Base-by-base conservation (phyloP, 108 stramenopile species). In the Cylindrotheca fusiformis region DNA sequence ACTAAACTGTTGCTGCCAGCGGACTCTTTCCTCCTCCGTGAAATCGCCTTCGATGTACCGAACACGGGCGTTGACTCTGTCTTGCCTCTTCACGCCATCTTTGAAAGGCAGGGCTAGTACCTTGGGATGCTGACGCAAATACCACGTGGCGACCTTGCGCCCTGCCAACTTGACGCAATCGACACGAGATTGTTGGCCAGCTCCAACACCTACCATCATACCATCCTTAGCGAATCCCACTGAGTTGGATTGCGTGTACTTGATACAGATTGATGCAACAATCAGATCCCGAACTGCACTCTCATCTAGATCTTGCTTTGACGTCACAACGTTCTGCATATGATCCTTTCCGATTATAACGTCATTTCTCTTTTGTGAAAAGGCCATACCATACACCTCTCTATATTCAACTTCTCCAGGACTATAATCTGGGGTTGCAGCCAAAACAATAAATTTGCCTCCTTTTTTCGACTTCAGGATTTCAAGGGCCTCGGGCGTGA, bases 191-290 rank as follows among this genome's bases (percentile, higher is more conserved):
- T 99, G 99, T 76, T 99, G 99, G 20, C 99, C 99, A 26, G 99
- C 99, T 27, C 99, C 99, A n/a, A 99, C 96, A 22, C 99, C 99
- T 21, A 99, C 93, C 97, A 99, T 97, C 95, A 97, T 97, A 30
- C 99, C 99, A 61, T 91, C 81, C 73, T 86, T 90, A 66, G 96
- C 94, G 69, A 96, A 99, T 2, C 96, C 97, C 4, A 99, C 97
- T 2, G 86, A 88, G 76, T 99, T 99, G 63, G 71, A 75, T 79
- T 99, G 99, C 12, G 99, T 99, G 85, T 99, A 99, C 84, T 99
- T 99, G 83, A 96, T 65, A 53, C 97, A 90, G 63, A 98, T 97
- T 32, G 91, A 89, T 19, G 97, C 99, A 5, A 99, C 81, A 52
- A 97, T 87, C 68, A 98, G 79, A 66, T 99, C 99, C n/a, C 96